phyloP scores from a whole-genome alignment of 371 early-diverging fungal genomes.

The Circinella minor region DNA sequence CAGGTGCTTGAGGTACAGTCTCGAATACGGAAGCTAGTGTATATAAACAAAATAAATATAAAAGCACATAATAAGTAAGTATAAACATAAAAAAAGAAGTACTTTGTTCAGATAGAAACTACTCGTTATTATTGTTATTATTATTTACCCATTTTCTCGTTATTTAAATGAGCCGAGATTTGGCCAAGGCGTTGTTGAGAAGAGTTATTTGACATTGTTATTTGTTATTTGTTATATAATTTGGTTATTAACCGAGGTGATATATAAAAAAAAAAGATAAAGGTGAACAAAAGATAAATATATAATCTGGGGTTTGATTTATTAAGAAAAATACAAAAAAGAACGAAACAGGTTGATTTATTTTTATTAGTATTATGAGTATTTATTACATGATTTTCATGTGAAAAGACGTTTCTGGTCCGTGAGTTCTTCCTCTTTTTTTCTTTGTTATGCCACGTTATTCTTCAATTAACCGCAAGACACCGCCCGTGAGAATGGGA shows the following conservation, averaged over 20 bases:
- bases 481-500: neutral
- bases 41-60: neutral
- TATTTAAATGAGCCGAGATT: slow-evolving; percentile 24
- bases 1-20: slow-evolving; percentile 75
- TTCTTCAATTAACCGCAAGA: neutral
- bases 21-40: slow-evolving; percentile 59
- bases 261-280: neutral
- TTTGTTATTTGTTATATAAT: neutral
- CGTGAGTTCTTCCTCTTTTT: slow-evolving; percentile 2
- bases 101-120: too few species aligned
- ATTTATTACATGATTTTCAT: slow-evolving; percentile 8
- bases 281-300: neutral
- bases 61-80: neutral
- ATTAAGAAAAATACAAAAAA: too few species aligned
- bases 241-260: neutral
- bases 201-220: slow-evolving; percentile 6
- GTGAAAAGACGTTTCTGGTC: neutral
- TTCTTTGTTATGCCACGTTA: slow-evolving; percentile 2
- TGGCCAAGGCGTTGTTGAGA: slow-evolving; percentile 26
- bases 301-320: neutral
- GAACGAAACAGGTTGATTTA: neutral
- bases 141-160: slow-evolving; percentile 7
- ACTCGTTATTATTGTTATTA: neutral
- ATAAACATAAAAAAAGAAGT: too few species aligned
- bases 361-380: neutral